Evolutionary conservation across 495 filamentous ascomycete genomes (phyloP).

Genomic region (Xanthoparmelia taractica): DNA sequence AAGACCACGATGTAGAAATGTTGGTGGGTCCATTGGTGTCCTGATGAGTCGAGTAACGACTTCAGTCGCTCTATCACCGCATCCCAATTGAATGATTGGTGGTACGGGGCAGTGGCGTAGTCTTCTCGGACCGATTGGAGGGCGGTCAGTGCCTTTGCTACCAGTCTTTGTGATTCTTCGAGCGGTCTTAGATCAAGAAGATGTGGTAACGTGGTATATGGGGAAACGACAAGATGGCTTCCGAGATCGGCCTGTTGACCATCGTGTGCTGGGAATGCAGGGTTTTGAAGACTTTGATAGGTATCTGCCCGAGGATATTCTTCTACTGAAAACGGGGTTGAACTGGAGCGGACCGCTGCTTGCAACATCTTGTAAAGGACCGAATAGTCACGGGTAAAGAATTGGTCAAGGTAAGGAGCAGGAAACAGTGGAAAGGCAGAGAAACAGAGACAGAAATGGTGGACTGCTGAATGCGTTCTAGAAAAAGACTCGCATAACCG

Average conservation of each 20-base stretch:
- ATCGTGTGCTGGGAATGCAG: conserved; percentile 8
- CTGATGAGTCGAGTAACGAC: conserved; percentile 29
- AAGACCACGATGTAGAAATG: conserved; percentile 80
- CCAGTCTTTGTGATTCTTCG: conserved; percentile 52
- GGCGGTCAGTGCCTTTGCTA: conserved; percentile 61
- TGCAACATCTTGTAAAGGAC: neutral
- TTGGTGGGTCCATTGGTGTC: conserved; percentile 53
- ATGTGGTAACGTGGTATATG: conserved; percentile 60
- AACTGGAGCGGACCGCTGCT: neutral
- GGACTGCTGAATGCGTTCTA: neutral
- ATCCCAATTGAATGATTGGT: conserved; percentile 70
- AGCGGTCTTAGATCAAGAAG: conserved; percentile 63
- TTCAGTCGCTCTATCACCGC: conserved; percentile 51
- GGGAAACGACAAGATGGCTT: conserved; percentile 52
- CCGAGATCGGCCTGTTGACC: conserved; percentile 16
- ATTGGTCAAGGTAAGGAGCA: neutral
- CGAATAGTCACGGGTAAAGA: neutral
- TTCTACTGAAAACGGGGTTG: neutral
- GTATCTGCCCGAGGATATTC: neutral
- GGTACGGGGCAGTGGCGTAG: conserved; percentile 71
- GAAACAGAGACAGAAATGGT: neutral
- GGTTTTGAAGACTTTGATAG: neutral
- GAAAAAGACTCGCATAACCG: neutral
- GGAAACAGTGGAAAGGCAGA: neutral
- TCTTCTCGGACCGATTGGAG: conserved; percentile 54